Percentiles rank a stretch among this genome's conserved stretches.
Evolutionary conservation across 805 yeast genomes (phyloP).

Genomic region (Candida oleophila): DNA sequence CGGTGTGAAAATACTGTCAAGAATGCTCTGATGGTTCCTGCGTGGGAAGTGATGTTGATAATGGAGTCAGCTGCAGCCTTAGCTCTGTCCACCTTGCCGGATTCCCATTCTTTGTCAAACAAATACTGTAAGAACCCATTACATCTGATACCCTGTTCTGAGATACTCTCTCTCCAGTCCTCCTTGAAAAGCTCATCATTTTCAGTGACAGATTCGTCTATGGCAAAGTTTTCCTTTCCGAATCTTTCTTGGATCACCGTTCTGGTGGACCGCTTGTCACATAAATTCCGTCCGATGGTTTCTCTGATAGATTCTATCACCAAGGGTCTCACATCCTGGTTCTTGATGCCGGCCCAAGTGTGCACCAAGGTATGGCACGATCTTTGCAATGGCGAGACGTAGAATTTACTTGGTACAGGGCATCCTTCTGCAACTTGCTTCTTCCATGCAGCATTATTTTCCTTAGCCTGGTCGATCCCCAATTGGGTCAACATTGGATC

Average conservation of each 20-base stretch:
- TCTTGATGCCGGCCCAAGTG: slow-evolving; percentile 42
- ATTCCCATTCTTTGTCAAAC: slow-evolving; percentile 19
- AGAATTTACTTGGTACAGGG: slow-evolving; percentile 41
- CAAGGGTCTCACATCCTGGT: slow-evolving; percentile 8
- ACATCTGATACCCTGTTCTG: slow-evolving; percentile 37
- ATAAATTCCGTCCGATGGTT: slow-evolving; percentile 49
- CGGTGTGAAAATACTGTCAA: slow-evolving; percentile 48
- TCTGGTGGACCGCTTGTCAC: slow-evolving; percentile 45
- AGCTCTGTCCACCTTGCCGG: slow-evolving; percentile 9
- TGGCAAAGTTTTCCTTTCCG: slow-evolving; percentile 29
- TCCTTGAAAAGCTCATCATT: slow-evolving; percentile 43
- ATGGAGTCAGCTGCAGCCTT: slow-evolving; percentile 19
- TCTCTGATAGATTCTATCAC: slow-evolving; percentile 50
- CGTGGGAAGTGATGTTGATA: slow-evolving; percentile 48
- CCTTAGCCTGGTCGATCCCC: slow-evolving; percentile 46
- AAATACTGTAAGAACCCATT: slow-evolving; percentile 37
- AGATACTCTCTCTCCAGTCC: slow-evolving; percentile 39
- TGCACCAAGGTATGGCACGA: slow-evolving; percentile 47
- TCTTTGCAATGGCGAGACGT: slow-evolving; percentile 51
- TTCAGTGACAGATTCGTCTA: slow-evolving; percentile 47
- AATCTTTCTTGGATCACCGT: slow-evolving; percentile 40
- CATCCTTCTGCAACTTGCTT: slow-evolving; percentile 27
- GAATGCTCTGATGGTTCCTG: slow-evolving; percentile 51
- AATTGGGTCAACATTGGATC: slow-evolving; percentile 50
- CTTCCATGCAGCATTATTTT: slow-evolving; percentile 42